These are phyloP conservation scores for Huntiella moniliformis DNA, from an alignment of 2,329 filamentous ascomycete genomes.

Conservation along the genomic window DNA sequence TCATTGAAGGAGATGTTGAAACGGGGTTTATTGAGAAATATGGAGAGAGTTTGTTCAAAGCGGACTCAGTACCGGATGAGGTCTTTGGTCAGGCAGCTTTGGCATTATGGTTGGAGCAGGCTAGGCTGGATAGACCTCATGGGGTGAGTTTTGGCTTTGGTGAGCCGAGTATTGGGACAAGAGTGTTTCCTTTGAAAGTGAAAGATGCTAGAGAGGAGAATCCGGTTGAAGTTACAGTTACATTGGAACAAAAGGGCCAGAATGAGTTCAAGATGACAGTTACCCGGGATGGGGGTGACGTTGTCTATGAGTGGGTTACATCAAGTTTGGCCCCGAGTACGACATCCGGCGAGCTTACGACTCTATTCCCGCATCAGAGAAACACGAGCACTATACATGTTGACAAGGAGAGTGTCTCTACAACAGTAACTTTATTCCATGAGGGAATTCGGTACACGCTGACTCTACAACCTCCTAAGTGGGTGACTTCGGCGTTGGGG, in stretches of 20 bases:
- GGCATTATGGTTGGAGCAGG: constrained; percentile 17
- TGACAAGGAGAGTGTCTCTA: constrained; percentile 22
- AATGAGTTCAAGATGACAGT: neutral
- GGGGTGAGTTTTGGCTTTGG: constrained; percentile 1
- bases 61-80: constrained; percentile 43
- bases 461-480: constrained; percentile 43
- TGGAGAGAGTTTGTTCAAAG: constrained; percentile 56
- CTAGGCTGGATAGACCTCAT: neutral
- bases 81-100: constrained; percentile 74
- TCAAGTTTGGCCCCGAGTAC: constrained; percentile 8
- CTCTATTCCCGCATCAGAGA: constrained; percentile 67
- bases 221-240: neutral
- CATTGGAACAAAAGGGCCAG: neutral
- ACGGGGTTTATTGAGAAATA: constrained; percentile 94
- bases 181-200: constrained; percentile 2
- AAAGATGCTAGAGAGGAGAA: neutral
- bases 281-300: neutral
- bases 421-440: constrained; percentile 55
- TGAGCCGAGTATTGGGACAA: neutral
- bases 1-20: constrained; percentile 75
- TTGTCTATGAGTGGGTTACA: neutral
- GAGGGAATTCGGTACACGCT: constrained; percentile 41
- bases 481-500: constrained; percentile 77
- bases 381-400: constrained; percentile 50
- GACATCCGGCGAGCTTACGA: constrained; percentile 28